These are phyloP conservation scores for Crithidia expoeki DNA, from an alignment of 208 protist species.

Conservation along the genomic window DNA sequence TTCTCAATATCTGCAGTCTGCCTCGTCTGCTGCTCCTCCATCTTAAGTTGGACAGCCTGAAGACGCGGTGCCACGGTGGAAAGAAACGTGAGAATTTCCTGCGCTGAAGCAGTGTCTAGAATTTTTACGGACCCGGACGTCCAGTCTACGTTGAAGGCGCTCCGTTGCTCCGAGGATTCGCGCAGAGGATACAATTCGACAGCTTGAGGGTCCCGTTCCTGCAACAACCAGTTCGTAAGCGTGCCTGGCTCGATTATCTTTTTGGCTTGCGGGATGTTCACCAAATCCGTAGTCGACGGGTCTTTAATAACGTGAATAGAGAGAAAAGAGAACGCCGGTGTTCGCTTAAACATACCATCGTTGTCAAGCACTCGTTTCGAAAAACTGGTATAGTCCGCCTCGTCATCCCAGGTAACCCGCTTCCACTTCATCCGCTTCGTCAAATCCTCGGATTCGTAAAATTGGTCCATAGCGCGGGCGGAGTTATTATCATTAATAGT, in stretches of 20 bases:
- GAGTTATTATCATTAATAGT: slow-evolving; percentile 6
- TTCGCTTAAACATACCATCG: slow-evolving; percentile 80
- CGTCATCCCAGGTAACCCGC: slow-evolving; percentile 90
- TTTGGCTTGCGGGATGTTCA: slow-evolving; percentile 46
- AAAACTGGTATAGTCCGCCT: slow-evolving; percentile 86
- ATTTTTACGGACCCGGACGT: slow-evolving; percentile 84
- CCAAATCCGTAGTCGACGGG: slow-evolving; percentile 42
- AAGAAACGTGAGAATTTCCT: slow-evolving; percentile 90
- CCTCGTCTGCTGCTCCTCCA: slow-evolving; percentile 85
- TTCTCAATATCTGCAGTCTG: slow-evolving; percentile 71
- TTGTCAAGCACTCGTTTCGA: slow-evolving; percentile 88
- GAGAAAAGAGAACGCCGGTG: slow-evolving; percentile 89
- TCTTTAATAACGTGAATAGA: slow-evolving; percentile 88
- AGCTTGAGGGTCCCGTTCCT: slow-evolving; percentile 67
- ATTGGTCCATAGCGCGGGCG: slow-evolving; percentile 70
- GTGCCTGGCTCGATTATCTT: slow-evolving; percentile 60
- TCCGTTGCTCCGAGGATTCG: slow-evolving; percentile 27
- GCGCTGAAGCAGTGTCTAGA: slow-evolving; percentile 85
- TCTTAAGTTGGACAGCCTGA: slow-evolving; percentile 85
- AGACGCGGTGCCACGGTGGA: slow-evolving; percentile 81
- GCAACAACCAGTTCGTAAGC: slow-evolving; percentile 79
- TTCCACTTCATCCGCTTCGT: slow-evolving; percentile 94
- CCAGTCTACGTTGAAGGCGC: slow-evolving; percentile 88
- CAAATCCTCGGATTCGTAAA: slow-evolving; percentile 91
- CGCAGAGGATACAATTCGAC: slow-evolving; percentile 56